Conservation (phyloP, 805 yeast genomes). For the Wickerhamomyces hampshirensis region DNA sequence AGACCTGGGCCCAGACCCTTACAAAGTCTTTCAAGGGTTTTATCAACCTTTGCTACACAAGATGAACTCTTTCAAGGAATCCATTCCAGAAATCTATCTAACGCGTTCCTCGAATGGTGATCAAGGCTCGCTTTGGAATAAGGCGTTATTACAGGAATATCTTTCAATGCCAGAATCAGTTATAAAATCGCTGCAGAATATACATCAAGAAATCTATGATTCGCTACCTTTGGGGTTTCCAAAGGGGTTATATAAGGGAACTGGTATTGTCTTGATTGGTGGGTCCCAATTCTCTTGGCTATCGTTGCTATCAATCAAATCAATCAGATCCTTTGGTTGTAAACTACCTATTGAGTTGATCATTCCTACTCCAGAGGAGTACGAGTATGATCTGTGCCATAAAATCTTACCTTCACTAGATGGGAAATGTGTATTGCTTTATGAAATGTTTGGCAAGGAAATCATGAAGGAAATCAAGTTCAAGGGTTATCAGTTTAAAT, state of each 20-base stretch:
- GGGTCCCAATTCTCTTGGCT: slow-evolving; percentile 56
- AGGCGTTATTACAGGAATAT: slow-evolving; percentile 21
- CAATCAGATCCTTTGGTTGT: slow-evolving; percentile 46
- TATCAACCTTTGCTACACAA: slow-evolving; percentile 9
- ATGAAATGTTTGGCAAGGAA: slow-evolving; percentile 55
- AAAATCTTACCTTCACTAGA: slow-evolving; percentile 51
- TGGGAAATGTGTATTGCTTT: slow-evolving; percentile 60
- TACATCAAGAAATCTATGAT: slow-evolving; percentile 42
- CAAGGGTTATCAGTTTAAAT: slow-evolving; percentile 64
- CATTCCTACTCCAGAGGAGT: slow-evolving; percentile 60
- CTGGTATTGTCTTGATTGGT: slow-evolving; percentile 31
- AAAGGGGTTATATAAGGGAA: slow-evolving; percentile 12
- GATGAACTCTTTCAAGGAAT: slow-evolving; percentile 10
- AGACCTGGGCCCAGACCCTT: slow-evolving; percentile 1
- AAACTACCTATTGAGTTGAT: slow-evolving; percentile 67
- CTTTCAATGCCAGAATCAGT: slow-evolving; percentile 30
- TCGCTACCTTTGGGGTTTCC: slow-evolving; percentile 39
- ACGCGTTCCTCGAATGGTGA: slow-evolving; percentile 40
- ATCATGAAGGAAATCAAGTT: slow-evolving; percentile 46
- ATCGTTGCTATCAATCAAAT: slow-evolving; percentile 43
- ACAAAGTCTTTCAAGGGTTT: slow-evolving; percentile 12
- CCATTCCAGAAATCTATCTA: slow-evolving; percentile 12
- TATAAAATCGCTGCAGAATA: slow-evolving; percentile 28
- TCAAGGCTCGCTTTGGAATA: slow-evolving; percentile 40
- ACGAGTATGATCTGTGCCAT: slow-evolving; percentile 62